Base-by-base conservation (phyloP, 306 rosid species). In the Quercus engelmannii region DNA sequence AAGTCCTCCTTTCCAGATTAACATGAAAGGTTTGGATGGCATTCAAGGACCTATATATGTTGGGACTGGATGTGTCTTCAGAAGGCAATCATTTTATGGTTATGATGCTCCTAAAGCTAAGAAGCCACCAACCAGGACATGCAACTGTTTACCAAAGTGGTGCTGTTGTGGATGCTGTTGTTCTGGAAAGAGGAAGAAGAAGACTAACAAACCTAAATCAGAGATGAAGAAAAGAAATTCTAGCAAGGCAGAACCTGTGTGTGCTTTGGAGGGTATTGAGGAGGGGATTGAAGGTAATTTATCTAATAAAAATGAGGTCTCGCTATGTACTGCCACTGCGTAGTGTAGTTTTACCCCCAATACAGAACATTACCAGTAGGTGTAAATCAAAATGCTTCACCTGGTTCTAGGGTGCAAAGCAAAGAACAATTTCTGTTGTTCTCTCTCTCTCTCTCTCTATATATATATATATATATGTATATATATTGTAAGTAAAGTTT, bases 11-110 rank as follows among this genome's bases (percentile, higher is more conserved):
- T 79, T 69, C 35, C 77, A 92, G 97, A 84, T 90, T 41, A 90
- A 90, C 79, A 92, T 90, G 94, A 88, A 88, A 76, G 94, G 93
- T 76, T 83, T 92, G 87, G 97, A 92, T 88, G 94, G 97, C 4
- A 83, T 90, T 51, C 97, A 92, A 92, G 94, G 97, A 57, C 97
- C 97, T 65, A 84, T 85, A 56, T 88, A 85, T 82, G 86, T 90
- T 55, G 92, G 97, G 58, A 85, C 87, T 67, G 91, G 92, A 83
- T 92, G 92, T 78, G 90, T 92, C 54, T 90, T 90, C 67, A 87
- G 89, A 84, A 90, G 97, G 80, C 87, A 90, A 30, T 90, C 94
- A 71, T 86, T 92, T 3, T 92, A 92, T 78, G 94, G 97, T 49
- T 88, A 46, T 81, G 92, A 86, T 82, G 91, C 97, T 76, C 97